Evolutionary conservation across 2,329 filamentous ascomycete genomes (phyloP), one percentile per base, ranked within the genome.

Genomic region (Pseudopyrenochaeta lycopersici): DNA sequence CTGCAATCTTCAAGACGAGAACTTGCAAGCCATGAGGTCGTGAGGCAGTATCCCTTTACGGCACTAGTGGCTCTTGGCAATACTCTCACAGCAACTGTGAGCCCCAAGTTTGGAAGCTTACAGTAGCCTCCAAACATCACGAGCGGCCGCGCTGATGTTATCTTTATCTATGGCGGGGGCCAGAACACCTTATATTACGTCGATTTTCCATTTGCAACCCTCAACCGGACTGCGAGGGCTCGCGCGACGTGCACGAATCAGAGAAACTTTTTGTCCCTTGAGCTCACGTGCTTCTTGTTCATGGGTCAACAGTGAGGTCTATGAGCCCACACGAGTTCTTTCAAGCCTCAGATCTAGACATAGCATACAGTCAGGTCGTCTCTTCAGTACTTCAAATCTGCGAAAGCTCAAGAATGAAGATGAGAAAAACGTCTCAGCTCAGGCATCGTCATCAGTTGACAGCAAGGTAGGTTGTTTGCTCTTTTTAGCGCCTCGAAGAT

Each of bases 251-350:
- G 47, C 60, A 30, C 57, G 36, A 46, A 39, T 56, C 44, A 52
- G 55, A 18, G 64, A 62, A 46, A 56, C 50, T 58, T 44, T 69
- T 54, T 54, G 57, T 40, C 52, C 49, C 44, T 45, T 51, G 5
- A 49, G 39, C 63, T 73, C 71, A 74, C 70, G 70, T 74, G 71
- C 70, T 45, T 67, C 58, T 2, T 66, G 49, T 54, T 65, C 58
- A 46, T 67, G 60, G 64, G 31, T 50, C 10, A 52, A 41, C 33
- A 52, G 60, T 48, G 49, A 54, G 50, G 49, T 46, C 40, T 45
- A 9, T 36, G 46, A 36, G 32, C 31, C 33, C 49, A 47, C 27
- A 30, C 53, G 48, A 45, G 29, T 30, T 11, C 7, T 46, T 3
- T 23, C 51, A 35, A 30, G 30, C 17, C 9, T 33, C 21, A 59